phyloP scores from a whole-genome alignment of 495 filamentous ascomycete species.

The Aspergillus mulundensis region DNA sequence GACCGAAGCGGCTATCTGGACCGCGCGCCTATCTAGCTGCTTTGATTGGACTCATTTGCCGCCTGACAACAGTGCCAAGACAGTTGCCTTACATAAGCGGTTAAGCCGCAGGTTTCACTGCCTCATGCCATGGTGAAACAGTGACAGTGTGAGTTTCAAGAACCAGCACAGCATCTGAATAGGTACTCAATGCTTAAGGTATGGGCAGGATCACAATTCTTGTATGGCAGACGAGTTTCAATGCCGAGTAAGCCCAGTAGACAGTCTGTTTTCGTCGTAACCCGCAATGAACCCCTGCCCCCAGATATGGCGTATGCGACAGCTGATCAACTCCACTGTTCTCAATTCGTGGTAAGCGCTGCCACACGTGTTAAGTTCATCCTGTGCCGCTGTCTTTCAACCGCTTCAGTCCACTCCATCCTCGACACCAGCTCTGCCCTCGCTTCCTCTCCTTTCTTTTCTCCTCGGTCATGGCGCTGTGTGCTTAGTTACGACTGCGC shows the following conservation, averaged over 20 bases:
- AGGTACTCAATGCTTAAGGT: neutral
- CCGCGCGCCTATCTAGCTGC: neutral
- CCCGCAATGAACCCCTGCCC: neutral
- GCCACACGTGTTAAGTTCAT: slow-evolving; percentile 9
- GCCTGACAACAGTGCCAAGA: neutral
- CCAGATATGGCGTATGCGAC: neutral
- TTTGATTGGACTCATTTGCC: slow-evolving; percentile 4
- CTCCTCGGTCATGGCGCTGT: slow-evolving; percentile 36
- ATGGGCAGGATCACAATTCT: neutral
- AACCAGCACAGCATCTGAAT: neutral
- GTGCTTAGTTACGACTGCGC: slow-evolving; percentile 4
- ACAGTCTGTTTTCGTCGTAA: neutral
- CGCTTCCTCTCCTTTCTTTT: slow-evolving; percentile 16
- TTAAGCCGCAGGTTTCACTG: neutral
- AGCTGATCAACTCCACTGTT: neutral
- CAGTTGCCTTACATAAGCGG: neutral
- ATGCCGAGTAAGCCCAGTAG: neutral
- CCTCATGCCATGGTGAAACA: neutral
- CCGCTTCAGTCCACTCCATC: slow-evolving; percentile 17
- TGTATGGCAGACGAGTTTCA: neutral
- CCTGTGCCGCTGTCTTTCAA: slow-evolving; percentile 20
- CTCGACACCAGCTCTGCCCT: slow-evolving; percentile 23
- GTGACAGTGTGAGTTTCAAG: neutral
- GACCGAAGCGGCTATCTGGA: neutral
- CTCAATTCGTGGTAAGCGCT: neutral